Evolutionary conservation across 75 land plant genomes (phyloP).

Genomic region (Cunninghamia lanceolata): DNA sequence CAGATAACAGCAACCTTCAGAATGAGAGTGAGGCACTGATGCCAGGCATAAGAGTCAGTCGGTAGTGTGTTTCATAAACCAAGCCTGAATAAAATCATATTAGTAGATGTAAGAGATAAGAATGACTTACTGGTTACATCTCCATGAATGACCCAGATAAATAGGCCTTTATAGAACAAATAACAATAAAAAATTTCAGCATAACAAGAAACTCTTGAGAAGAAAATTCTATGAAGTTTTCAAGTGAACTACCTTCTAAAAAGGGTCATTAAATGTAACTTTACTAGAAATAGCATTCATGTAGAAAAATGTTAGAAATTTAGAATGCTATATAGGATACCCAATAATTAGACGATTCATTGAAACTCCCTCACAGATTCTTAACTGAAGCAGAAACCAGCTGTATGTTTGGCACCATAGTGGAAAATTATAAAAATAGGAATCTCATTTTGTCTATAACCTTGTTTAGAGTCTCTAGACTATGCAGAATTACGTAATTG

Average conservation of each 20-base stretch:
- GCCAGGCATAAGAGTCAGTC: too few species aligned
- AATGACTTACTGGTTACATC: neutral
- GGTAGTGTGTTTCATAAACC: neutral
- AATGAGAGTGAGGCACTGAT: too few species aligned
- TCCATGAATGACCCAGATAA: neutral
- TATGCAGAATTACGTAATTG: neutral
- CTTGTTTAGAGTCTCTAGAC: neutral
- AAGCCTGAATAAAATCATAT: neutral
- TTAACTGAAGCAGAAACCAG: too few species aligned
- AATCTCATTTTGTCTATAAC: neutral
- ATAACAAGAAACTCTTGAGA: neutral
- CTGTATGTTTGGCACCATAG: too few species aligned
- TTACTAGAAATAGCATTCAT: neutral
- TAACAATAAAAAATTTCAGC: neutral
- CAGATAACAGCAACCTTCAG: neutral
- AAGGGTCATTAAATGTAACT: neutral
- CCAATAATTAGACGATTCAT: too few species aligned
- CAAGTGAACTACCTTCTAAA: neutral
- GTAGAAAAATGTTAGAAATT: too few species aligned
- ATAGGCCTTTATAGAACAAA: neutral
- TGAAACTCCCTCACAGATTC: too few species aligned
- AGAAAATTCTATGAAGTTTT: neutral
- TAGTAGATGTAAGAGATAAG: neutral
- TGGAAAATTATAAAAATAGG: neutral
- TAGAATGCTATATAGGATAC: neutral